These are phyloP conservation scores for Epichloe gansuensis DNA, from an alignment of 2,329 filamentous ascomycete species.

Conservation along the genomic window DNA sequence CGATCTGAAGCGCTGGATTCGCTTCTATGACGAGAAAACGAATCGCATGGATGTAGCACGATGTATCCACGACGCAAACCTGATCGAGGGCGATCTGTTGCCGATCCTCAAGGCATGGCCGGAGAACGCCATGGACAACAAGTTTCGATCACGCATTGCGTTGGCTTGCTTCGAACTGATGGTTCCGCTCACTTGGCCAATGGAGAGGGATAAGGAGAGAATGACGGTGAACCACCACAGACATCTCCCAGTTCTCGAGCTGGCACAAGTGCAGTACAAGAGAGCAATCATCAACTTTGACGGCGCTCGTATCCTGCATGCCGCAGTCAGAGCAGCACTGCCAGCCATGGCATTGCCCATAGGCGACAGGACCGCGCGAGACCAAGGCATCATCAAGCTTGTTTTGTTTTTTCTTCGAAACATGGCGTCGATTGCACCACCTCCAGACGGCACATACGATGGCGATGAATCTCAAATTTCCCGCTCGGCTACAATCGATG, in stretches of 20 bases:
- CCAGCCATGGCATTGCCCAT: constrained; percentile 74
- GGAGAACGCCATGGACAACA: constrained; percentile 58
- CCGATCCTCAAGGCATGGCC: constrained; percentile 80
- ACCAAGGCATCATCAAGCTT: constrained; percentile 87
- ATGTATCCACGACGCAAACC: constrained; percentile 80
- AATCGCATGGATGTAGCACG: constrained; percentile 92
- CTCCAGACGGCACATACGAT: constrained; percentile 60
- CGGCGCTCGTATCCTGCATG: constrained; percentile 63
- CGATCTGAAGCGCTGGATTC: constrained; percentile 91
- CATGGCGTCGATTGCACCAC: constrained; percentile 69
- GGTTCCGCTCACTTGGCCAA: constrained; percentile 86
- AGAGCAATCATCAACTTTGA: constrained; percentile 76
- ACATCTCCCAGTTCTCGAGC: constrained; percentile 78
- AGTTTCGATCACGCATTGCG: constrained; percentile 65
- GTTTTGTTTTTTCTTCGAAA: constrained; percentile 84
- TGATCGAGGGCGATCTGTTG: constrained; percentile 81
- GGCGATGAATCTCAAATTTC: constrained; percentile 87
- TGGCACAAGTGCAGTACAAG: constrained; percentile 85
- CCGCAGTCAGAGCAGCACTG: constrained; percentile 67
- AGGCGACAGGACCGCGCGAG: constrained; percentile 62
- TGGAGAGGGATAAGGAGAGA: constrained; percentile 64
- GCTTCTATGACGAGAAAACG: constrained; percentile 83
- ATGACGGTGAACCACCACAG: constrained; percentile 90
- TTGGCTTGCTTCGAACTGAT: constrained; percentile 82
- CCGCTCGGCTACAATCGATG: constrained; percentile 74